Base-by-base conservation (phyloP, 495 filamentous ascomycete species). In the Tuber calosporum region DNA sequence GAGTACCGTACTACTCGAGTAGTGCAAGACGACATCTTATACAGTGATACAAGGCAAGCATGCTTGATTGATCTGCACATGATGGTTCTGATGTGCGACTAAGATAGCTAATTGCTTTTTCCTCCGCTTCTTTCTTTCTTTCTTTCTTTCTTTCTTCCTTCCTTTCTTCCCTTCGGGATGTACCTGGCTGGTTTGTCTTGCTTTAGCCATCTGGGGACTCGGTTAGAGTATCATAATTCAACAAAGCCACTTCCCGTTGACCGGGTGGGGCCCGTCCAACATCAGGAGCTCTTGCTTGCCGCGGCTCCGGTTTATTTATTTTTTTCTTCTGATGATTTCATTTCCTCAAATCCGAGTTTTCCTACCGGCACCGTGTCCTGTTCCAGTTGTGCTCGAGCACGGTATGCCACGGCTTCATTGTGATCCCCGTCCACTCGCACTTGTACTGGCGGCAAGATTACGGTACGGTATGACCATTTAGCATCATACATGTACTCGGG, bases 51-150 rank as follows among this genome's bases (percentile, higher is more conserved):
- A 53, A 53, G 45, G n/a, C 53, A 62, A 62, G 53, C 53, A 30
- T 62, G 53, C 53, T 62, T 62, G 53, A 62, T 62, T 62, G 53
- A 62, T 62, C 53, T 62, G 53, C 53, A 8, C 53, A 62, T 62
- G 48, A 58, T 58, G 53, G 5, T 30, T 62, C 11, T 62, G n/a
- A 26, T 58, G 48, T 58, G 48, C 26, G 48, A 26, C 48, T 58
- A 58, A 4, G 42, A 19, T 43, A 43, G 19, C 19, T 62, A 9
- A 1, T 53, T 53, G 20, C 22, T 53, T n/a, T 53, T 53, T 20
- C 5, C 20, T 17, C 5, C 19, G n/a, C 17, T 53, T 53, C 45
- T 11, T 13, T 15, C 2, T 62, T 62, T 30, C 53, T 62, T 30
- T 2, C n/a, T 15, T 30, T 30, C 53, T 62, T 13, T 13, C 11